These are phyloP conservation scores for Naganishia onofrii DNA, from an alignment of 768 basidiomycete species.

Conservation along the genomic window DNA sequence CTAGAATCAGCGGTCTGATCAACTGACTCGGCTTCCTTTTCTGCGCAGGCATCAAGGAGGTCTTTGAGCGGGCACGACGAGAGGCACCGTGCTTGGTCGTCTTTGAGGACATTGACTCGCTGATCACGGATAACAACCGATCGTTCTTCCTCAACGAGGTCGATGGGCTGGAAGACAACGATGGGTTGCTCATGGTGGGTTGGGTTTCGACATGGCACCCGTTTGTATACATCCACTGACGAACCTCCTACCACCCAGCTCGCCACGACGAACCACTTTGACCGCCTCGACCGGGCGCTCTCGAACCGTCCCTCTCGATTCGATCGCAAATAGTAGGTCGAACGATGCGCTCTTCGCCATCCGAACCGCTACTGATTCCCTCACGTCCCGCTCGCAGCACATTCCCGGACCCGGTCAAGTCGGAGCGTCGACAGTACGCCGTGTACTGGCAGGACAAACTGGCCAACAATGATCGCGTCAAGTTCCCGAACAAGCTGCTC, in stretches of 20 bases:
- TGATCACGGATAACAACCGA: constrained; percentile 73
- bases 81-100: constrained; percentile 55
- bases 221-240: not conserved
- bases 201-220: not conserved
- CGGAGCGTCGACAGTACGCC: constrained; percentile 67
- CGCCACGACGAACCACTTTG: constrained; percentile 71
- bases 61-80: constrained; percentile 70
- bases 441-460: constrained; percentile 81
- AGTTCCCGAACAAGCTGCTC: constrained; percentile 67
- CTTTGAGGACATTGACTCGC: constrained; percentile 70
- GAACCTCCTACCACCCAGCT: constrained; percentile 30
- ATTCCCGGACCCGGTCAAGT: constrained; percentile 68
- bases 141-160: constrained; percentile 82
- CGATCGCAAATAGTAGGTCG: constrained; percentile 75
- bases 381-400: constrained; percentile 54
- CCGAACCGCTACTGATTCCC: not conserved
- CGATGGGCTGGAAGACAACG: constrained; percentile 74
- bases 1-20: constrained; percentile 58
- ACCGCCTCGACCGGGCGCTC: constrained; percentile 71
- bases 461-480: constrained; percentile 61
- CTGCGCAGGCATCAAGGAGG: constrained; percentile 58
- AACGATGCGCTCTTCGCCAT: not conserved
- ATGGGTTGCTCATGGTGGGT: constrained; percentile 69
- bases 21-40: not conserved
- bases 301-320: constrained; percentile 77